phyloP scores from a whole-genome alignment of 345 rosid genomes.

The Garcia nutans region DNA sequence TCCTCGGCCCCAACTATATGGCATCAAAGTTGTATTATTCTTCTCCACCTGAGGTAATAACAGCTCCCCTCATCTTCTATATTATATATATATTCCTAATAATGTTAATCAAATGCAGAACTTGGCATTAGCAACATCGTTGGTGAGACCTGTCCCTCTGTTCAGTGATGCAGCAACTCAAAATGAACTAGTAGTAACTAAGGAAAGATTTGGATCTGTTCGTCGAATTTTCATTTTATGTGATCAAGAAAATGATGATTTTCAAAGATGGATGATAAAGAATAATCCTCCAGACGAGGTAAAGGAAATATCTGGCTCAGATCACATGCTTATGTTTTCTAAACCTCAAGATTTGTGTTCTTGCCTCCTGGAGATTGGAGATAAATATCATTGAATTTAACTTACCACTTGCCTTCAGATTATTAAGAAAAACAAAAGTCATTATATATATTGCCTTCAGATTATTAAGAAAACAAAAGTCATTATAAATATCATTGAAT shows the following conservation, averaged over 20 bases:
- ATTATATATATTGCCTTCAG: no score
- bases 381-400: slow-evolving; percentile 17
- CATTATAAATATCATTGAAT: slow-evolving; percentile 17
- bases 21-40: slow-evolving; percentile 34
- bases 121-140: slow-evolving; percentile 29
- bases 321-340: slow-evolving; percentile 47
- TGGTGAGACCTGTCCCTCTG: slow-evolving; percentile 24
- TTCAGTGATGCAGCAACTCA: neutral
- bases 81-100: no score
- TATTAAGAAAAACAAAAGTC: no score
- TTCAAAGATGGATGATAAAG: slow-evolving; percentile 41
- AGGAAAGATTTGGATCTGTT: slow-evolving; percentile 27
- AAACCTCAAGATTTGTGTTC: slow-evolving; percentile 33
- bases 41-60: slow-evolving; percentile 45
- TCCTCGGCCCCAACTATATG: slow-evolving; percentile 30
- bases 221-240: slow-evolving; percentile 35
- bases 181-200: slow-evolving; percentile 15
- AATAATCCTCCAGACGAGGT: slow-evolving; percentile 33
- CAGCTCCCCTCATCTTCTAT: neutral
- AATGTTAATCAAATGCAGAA: slow-evolving; percentile 23
- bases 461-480: no score
- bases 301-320: slow-evolving; percentile 34
- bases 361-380: slow-evolving; percentile 29
- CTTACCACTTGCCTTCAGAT: no score
- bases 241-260: slow-evolving; percentile 20